Evolutionary conservation across 257 asterid species (phyloP), one percentile per base, ranked within the genome.

Genomic region (Salvia splendens): DNA sequence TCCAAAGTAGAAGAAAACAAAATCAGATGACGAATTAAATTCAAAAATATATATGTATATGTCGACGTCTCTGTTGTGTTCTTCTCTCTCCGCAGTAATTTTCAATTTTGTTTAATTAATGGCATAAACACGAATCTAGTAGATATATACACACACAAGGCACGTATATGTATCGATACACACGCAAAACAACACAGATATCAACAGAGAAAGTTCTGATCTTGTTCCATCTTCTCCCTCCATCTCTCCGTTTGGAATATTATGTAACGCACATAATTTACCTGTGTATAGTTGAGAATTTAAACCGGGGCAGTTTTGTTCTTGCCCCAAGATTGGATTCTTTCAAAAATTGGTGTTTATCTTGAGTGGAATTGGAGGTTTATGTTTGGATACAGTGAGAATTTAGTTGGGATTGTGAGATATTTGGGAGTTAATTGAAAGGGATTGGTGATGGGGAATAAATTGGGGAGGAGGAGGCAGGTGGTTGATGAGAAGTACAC

Each of bases 401-500:
- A 69, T 66, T 52, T 61, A 42, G 75, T 65, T 49, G 4, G 17
- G 69, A 67, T 65, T 73, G 79, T 75, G 78, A 69, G 70, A 17
- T 36, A 52, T 60, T 78, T 48, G 62, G 67, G 30, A 52, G 11
- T 75, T 79, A 62, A 53, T 54, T 24, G 71, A 52, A 38, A 40
- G 30, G 30, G 30, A n/a, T 72, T 24, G 30, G 55, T 24, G 30
- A 91, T 91, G 99, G 99, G 99, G 77, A 94, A 94, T 87, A 94
- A 89, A 81, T 77, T 91, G 89, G 99, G 96, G 78, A 82, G 94
- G 84, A 85, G 83, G 84, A 84, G 89, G 83, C 98, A 88, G 80
- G 89, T 85, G 73, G 99, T 91, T 85, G 98, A 94, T 77, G 98
- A 94, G 80, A 91, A 91, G 96, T 94, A 87, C 89, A 91, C 99